These are phyloP conservation scores for Rhododendron ovatum DNA, from an alignment of 148 eudicot species.

Conservation along the genomic window DNA sequence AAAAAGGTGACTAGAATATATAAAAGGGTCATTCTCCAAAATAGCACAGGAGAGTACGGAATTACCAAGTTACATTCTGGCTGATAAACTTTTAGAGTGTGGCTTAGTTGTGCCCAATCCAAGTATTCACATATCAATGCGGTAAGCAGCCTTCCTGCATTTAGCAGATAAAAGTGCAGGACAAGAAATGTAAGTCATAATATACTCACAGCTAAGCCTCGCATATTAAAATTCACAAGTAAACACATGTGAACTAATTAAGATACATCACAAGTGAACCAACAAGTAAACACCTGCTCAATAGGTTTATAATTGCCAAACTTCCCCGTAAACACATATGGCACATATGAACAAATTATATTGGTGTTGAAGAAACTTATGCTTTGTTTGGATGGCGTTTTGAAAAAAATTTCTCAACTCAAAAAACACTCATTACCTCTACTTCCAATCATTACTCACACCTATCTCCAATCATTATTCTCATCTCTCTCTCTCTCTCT, in stretches of 20 bases:
- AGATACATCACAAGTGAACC: neutral
- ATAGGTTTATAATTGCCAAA: neutral
- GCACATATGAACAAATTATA: neutral
- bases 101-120: slow-evolving; percentile 94
- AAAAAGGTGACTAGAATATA: neutral
- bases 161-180: slow-evolving; percentile 5
- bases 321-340: neutral
- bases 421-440: too few species aligned
- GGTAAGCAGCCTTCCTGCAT: slow-evolving; percentile 84
- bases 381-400: too few species aligned
- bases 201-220: neutral
- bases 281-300: neutral
- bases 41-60: neutral
- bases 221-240: neutral
- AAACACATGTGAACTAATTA: neutral
- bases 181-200: neutral
- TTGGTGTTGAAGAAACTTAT: neutral
- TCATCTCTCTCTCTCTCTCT: too few species aligned
- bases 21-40: neutral
- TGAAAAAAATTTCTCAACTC: too few species aligned
- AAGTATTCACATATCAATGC: slow-evolving; percentile 91
- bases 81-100: slow-evolving; percentile 80
- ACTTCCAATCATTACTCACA: too few species aligned
- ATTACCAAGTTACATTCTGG: slow-evolving; percentile 94
- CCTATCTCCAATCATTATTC: too few species aligned